Conservation (phyloP, 2,329 filamentous ascomycete species). For the Colletotrichum chrysophilum region DNA sequence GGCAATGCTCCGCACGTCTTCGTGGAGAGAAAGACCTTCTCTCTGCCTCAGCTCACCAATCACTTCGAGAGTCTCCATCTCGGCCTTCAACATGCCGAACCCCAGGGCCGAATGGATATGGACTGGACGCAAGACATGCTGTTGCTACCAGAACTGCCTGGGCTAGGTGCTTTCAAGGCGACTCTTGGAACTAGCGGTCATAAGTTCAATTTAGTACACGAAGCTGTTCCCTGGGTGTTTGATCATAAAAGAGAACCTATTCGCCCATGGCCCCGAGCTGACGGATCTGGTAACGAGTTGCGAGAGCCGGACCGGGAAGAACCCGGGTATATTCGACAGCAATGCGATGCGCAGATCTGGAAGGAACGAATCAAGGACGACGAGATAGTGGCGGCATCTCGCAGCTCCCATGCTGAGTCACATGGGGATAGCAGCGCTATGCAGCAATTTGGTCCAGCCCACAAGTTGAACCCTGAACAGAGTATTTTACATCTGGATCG, state of each 20-base stretch:
- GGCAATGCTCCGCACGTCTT: slow-evolving; percentile 37
- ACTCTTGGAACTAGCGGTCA: slow-evolving; percentile 34
- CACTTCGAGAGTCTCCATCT: slow-evolving; percentile 57
- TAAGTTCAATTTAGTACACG: slow-evolving; percentile 38
- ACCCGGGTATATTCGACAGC: neutral
- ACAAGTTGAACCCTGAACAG: neutral
- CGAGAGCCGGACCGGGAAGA: neutral
- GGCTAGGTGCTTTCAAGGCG: slow-evolving; percentile 32
- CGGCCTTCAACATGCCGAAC: slow-evolving; percentile 26
- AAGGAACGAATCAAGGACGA: neutral
- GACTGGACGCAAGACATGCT: slow-evolving; percentile 57
- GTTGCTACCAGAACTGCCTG: slow-evolving; percentile 38
- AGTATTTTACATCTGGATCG: neutral
- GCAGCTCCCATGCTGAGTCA: neutral
- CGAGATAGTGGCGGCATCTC: neutral
- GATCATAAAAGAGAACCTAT: neutral
- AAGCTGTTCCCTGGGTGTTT: slow-evolving; percentile 43
- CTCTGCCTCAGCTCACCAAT: slow-evolving; percentile 64
- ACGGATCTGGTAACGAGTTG: neutral
- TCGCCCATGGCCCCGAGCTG: neutral
- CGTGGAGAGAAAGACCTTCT: slow-evolving; percentile 46
- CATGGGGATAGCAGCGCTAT: neutral
- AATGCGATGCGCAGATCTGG: neutral
- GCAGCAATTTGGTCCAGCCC: neutral
- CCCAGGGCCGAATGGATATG: slow-evolving; percentile 25